Conservation (phyloP, 495 filamentous ascomycete species). For the Aspergillus haitiensis region DNA sequence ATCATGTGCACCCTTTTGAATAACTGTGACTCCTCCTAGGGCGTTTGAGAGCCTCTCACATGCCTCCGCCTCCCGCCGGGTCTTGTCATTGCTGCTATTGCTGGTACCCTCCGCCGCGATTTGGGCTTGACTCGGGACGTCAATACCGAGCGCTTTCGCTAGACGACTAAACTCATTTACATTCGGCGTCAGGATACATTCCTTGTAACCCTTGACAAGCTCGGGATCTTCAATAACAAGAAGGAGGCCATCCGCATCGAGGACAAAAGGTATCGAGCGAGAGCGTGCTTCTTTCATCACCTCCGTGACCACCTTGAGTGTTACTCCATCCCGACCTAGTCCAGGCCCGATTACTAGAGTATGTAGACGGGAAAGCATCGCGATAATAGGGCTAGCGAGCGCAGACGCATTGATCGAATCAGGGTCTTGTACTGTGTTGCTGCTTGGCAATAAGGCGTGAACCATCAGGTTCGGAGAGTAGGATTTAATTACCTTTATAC, state of each 20-base stretch:
- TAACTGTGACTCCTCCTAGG: conserved; percentile 83
- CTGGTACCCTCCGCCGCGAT: conserved; percentile 31
- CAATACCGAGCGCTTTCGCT: conserved; percentile 66
- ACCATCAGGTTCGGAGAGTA: conserved; percentile 99
- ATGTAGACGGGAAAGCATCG: conserved; percentile 81
- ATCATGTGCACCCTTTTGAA: conserved; percentile 88
- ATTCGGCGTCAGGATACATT: conserved; percentile 92
- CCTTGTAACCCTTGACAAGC: conserved; percentile 73
- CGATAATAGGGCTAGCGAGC: conserved; percentile 70
- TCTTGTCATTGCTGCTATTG: conserved; percentile 39
- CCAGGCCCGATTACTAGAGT: conserved; percentile 94
- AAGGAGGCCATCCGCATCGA: conserved; percentile 88
- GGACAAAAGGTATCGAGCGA: conserved; percentile 72
- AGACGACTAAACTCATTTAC: conserved; percentile 88
- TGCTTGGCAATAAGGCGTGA: conserved; percentile 88
- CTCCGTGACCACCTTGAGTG: conserved; percentile 79
- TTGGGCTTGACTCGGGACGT: conserved; percentile 46
- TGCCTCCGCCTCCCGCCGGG: conserved; percentile 49
- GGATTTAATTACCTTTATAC: conserved; percentile 75
- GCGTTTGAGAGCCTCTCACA: conserved; percentile 73
- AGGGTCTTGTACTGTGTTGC: conserved; percentile 43
- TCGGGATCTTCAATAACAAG: conserved; percentile 74
- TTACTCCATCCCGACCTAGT: conserved; percentile 82
- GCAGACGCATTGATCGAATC: conserved; percentile 50
- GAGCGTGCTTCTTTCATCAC: conserved; percentile 80